Percentiles rank a stretch among this genome's conserved stretches.
phyloP scores from a whole-genome alignment of 2,329 filamentous ascomycete species.

The Diaporthe sp. region DNA sequence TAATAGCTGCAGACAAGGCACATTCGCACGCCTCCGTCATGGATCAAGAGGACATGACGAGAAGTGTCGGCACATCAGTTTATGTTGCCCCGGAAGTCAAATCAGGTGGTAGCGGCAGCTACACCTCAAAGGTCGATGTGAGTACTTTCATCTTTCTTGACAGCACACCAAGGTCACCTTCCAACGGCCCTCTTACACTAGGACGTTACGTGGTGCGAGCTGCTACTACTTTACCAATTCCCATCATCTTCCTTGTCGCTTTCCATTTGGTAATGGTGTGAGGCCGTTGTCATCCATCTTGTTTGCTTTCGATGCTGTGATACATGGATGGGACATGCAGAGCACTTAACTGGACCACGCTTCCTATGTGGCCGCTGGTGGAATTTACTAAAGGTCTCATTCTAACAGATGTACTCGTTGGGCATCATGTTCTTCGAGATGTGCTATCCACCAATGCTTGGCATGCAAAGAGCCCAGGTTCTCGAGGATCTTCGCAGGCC shows the following conservation, averaged over 20 bases:
- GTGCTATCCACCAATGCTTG: constrained; percentile 77
- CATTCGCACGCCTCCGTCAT: constrained; percentile 54
- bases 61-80: constrained; percentile 82
- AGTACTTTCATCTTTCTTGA: constrained; percentile 50
- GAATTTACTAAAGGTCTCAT: constrained; percentile 38
- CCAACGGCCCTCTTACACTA: neutral
- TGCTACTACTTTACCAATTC: neutral
- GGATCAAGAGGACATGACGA: constrained; percentile 76
- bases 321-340: no score
- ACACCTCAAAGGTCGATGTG: constrained; percentile 93
- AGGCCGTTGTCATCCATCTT: neutral
- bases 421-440: constrained; percentile 99
- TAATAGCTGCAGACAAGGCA: constrained; percentile 74
- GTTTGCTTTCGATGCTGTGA: neutral
- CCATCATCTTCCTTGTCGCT: neutral
- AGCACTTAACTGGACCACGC: neutral
- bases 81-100: constrained; percentile 95
- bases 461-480: constrained; percentile 74
- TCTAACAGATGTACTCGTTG: constrained; percentile 86
- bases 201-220: neutral
- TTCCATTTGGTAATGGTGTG: neutral
- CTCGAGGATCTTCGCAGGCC: constrained; percentile 78
- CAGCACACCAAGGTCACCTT: neutral
- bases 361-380: neutral
- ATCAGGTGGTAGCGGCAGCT: constrained; percentile 79